Evolutionary conservation across 805 yeast genomes (phyloP).

Genomic region (Dipodascus geniculatus): DNA sequence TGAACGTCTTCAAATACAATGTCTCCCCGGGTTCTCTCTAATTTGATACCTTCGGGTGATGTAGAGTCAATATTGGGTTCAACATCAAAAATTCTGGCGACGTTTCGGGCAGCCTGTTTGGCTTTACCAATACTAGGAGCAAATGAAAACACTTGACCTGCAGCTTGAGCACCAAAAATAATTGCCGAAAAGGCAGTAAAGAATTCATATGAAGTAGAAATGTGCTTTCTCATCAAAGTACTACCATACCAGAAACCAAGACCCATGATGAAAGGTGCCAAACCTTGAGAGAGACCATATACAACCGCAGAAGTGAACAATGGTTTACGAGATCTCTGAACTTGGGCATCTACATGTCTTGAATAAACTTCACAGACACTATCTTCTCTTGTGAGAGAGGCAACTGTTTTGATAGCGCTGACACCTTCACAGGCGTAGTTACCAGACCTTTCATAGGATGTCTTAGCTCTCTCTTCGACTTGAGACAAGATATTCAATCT

Average conservation of each 20-base stretch:
- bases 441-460: slow-evolving; percentile 29
- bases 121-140: slow-evolving; percentile 36
- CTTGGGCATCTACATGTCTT: slow-evolving; percentile 21
- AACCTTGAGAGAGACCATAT: slow-evolving; percentile 29
- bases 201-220: slow-evolving; percentile 24
- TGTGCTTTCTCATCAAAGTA: slow-evolving; percentile 23
- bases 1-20: slow-evolving; percentile 44
- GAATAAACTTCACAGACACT: slow-evolving; percentile 25
- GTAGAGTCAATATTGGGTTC: slow-evolving; percentile 26
- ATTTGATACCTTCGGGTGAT: slow-evolving; percentile 19
- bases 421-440: slow-evolving; percentile 30
- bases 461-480: slow-evolving; percentile 28
- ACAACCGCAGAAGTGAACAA: slow-evolving; percentile 24
- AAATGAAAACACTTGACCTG: slow-evolving; percentile 29
- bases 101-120: slow-evolving; percentile 25
- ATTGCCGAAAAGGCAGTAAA: slow-evolving; percentile 29
- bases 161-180: slow-evolving; percentile 32
- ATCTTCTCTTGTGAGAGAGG: slow-evolving; percentile 30
- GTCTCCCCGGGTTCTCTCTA: slow-evolving; percentile 34
- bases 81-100: slow-evolving; percentile 24
- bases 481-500: slow-evolving; percentile 24
- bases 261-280: slow-evolving; percentile 30
- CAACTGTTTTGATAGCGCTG: slow-evolving; percentile 30
- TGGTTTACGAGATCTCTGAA: slow-evolving; percentile 19
- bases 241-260: slow-evolving; percentile 35